Evolutionary conservation across 1,284 basidiomycete genomes (phyloP), one percentile per base, ranked within the genome.

Genomic region (Phaffia rhodozyma): DNA sequence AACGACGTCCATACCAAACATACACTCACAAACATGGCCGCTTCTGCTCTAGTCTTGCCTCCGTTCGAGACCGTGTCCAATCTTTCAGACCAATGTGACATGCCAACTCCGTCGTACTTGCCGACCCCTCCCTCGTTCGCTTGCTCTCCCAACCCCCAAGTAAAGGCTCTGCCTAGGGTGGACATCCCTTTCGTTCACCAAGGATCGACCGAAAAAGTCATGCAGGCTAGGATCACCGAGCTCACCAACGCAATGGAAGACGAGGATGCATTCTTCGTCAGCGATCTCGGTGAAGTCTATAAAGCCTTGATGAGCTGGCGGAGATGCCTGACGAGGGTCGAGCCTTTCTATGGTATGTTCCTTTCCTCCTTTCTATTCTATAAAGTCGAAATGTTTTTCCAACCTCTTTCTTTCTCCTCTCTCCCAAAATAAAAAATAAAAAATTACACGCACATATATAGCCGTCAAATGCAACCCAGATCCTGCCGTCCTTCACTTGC

Each of bases 391-490:
- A 60, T 29, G 66, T 63, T 53, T 59, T 34, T 23, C 38, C 7
- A n/a, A 51, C 30, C 18, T 5, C 43, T 27, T 38, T 27, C 52
- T 49, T 60, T 60, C 30, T 64, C 67, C 63, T 23, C 50, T 43
- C 50, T 29, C 43, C n/a, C 29, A n/a, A 30, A 34, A 38, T 27
- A n/a, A 47, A 51, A 21, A 53, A 61, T 68, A 51, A 66, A 64
- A 67, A 51, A 4, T 4, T 5, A 34, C 4, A 34, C 9, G 32
- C n/a, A 55, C 49, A 68, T 63, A 63, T 53, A 69, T 69, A 89
- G 88, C 92, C 63, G 86, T 96, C 73, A 97, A 97, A 79, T 97
- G 93, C 78, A 98, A 97, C 79, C 94, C 96, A 18, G 94, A 97
- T 72, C 91, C 91, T 2, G 89, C 91, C 71, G 85, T 98, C 57